Conservation (phyloP, 768 basidiomycete species). For the Leccinum disarticulatum region DNA sequence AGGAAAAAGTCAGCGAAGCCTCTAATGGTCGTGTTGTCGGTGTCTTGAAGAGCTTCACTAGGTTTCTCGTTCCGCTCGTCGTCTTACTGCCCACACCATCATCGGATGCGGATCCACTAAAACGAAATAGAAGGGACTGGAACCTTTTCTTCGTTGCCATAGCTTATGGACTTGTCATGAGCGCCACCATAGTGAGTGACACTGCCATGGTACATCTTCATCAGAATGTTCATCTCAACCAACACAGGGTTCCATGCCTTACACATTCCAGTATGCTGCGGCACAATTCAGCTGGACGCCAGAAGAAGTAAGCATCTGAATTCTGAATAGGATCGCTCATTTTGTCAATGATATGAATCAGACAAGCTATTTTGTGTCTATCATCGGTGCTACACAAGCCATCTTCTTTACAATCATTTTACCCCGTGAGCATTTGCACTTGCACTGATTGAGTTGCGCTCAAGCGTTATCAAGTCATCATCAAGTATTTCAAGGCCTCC, state of each 20-base stretch:
- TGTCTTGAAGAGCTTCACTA: slow-evolving; percentile 45
- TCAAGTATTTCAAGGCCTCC: slow-evolving; percentile 53
- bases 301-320: slow-evolving; percentile 48
- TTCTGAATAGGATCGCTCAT: neutral
- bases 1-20: slow-evolving; percentile 10
- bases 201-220: neutral
- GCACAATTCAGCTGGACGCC: slow-evolving; percentile 65
- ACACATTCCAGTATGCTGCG: slow-evolving; percentile 66
- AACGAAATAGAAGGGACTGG: slow-evolving; percentile 55
- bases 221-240: neutral
- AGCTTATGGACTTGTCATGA: slow-evolving; percentile 46
- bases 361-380: slow-evolving; percentile 72
- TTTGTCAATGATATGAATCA: slow-evolving; percentile 24
- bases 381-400: slow-evolving; percentile 53
- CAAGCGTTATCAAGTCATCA: slow-evolving; percentile 41
- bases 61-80: slow-evolving; percentile 71
- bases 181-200: slow-evolving; percentile 46
- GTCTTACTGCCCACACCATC: slow-evolving; percentile 53
- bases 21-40: neutral
- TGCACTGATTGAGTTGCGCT: neutral
- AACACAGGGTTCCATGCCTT: slow-evolving; percentile 52
- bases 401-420: slow-evolving; percentile 54
- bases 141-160: slow-evolving; percentile 56
- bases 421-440: slow-evolving; percentile 48
- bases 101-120: slow-evolving; percentile 38